phyloP scores from a whole-genome alignment of 805 yeast species.

The Wickerhamiella hasegawae region DNA sequence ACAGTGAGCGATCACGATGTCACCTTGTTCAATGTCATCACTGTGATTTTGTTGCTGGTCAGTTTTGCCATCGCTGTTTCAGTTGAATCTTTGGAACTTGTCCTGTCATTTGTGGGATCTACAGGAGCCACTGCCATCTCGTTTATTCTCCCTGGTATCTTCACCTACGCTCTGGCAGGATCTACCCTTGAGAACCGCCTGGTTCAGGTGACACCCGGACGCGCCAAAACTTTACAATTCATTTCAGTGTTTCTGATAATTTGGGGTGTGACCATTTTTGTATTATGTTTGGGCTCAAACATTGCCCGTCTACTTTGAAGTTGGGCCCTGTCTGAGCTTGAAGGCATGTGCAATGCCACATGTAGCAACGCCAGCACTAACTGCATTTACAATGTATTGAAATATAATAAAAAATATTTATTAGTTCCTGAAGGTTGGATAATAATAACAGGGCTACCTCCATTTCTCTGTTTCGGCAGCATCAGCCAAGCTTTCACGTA shows the following conservation, averaged over 20 bases:
- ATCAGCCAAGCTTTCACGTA: no score
- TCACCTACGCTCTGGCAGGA: constrained; percentile 62
- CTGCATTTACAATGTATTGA: no score
- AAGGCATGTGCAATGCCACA: no score
- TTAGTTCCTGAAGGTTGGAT: no score
- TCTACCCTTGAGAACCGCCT: constrained; percentile 10
- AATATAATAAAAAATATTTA: no score
- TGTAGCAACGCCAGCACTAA: no score
- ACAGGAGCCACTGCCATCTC: constrained; percentile 89
- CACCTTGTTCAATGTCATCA: constrained; percentile 23
- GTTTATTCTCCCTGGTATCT: constrained; percentile 76
- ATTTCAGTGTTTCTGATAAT: constrained; percentile 39
- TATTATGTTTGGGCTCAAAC: constrained; percentile 37
- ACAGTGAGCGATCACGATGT: constrained; percentile 5
- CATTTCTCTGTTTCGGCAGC: no score
- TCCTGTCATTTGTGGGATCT: constrained; percentile 78
- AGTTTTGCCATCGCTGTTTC: constrained; percentile 51
- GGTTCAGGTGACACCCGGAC: constrained; percentile 4
- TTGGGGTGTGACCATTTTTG: constrained; percentile 62
- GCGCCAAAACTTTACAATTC: constrained; percentile 14
- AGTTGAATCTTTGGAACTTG: constrained; percentile 61
- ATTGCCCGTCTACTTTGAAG: constrained; percentile 7
- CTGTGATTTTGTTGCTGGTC: constrained; percentile 29
- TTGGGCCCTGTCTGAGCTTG: no score
- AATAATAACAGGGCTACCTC: no score